phyloP scores from a whole-genome alignment of 2,329 filamentous ascomycete species.

The Fusarium compactum region DNA sequence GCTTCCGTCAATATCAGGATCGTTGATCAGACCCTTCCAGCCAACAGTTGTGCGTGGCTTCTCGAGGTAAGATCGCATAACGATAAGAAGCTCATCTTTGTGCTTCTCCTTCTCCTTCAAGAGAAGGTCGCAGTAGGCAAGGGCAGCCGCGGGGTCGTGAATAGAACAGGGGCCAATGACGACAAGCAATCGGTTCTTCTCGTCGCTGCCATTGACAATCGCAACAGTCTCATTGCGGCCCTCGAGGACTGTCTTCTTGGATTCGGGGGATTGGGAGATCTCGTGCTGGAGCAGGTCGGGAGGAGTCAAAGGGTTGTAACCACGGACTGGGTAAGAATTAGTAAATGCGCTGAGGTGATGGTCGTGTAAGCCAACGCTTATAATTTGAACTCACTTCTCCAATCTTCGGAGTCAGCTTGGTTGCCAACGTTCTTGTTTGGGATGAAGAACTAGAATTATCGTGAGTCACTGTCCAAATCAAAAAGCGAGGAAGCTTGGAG shows the following conservation, averaged over 20 bases:
- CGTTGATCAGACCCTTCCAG: slow-evolving; percentile 99
- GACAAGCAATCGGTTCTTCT: slow-evolving; percentile 72
- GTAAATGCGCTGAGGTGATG: slow-evolving; percentile 15
- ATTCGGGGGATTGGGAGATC: slow-evolving; percentile 72
- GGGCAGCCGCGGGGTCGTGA: slow-evolving; percentile 89
- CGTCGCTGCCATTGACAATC: slow-evolving; percentile 75
- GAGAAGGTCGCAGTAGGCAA: slow-evolving; percentile 92
- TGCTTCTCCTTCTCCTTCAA: slow-evolving; percentile 87
- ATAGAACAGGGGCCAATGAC: slow-evolving; percentile 97
- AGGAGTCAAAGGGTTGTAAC: slow-evolving; percentile 92
- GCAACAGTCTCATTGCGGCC: slow-evolving; percentile 74
- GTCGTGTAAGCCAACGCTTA: slow-evolving; percentile 31
- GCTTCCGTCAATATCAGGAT: slow-evolving; percentile 97
- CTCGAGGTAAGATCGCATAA: slow-evolving; percentile 98
- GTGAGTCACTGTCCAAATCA: slow-evolving; percentile 48
- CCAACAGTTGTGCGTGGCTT: slow-evolving; percentile 98
- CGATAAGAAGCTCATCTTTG: slow-evolving; percentile 88
- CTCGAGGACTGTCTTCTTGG: slow-evolving; percentile 70
- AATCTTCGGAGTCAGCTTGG: slow-evolving; percentile 79
- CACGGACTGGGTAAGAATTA: slow-evolving; percentile 70
- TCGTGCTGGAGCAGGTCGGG: slow-evolving; percentile 96
- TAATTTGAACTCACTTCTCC: slow-evolving; percentile 72
- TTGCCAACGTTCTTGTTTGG: slow-evolving; percentile 85
- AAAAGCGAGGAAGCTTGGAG: slow-evolving; percentile 16
- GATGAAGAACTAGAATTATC: slow-evolving; percentile 70